A percentile compares a stretch with the other conserved stretches of the same genome.
These are phyloP conservation scores for Amyloporia xantha DNA, from an alignment of 768 basidiomycete genomes.

Conservation along the genomic window DNA sequence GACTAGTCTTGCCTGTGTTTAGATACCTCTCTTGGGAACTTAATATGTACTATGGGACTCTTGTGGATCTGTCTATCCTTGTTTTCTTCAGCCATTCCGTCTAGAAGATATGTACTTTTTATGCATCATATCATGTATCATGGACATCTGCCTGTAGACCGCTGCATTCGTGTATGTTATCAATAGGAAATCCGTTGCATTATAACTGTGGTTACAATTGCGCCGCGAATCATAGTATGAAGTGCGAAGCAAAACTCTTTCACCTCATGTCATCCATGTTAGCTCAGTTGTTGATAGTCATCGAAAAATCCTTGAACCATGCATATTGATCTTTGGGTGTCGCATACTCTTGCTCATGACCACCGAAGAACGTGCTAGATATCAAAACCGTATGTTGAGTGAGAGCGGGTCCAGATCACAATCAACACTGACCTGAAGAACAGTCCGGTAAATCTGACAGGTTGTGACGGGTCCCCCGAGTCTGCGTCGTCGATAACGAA, in stretches of 20 bases:
- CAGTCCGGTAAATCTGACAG: slow-evolving; percentile 39
- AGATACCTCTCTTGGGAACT: neutral
- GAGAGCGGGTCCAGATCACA: neutral
- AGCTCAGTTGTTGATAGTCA: slow-evolving; percentile 25
- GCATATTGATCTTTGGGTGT: slow-evolving; percentile 69
- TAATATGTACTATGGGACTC: neutral
- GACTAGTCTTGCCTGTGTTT: neutral
- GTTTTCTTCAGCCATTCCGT: neutral
- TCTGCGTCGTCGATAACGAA: slow-evolving; percentile 5
- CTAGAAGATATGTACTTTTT: neutral
- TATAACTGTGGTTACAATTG: too few relatives aligned
- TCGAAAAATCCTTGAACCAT: slow-evolving; percentile 68
- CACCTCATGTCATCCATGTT: neutral
- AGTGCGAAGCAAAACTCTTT: too few relatives aligned
- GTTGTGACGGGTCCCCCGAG: slow-evolving; percentile 1
- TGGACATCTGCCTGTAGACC: too few relatives aligned
- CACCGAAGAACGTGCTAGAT: slow-evolving; percentile 73
- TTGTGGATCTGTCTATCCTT: neutral
- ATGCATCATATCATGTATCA: neutral
- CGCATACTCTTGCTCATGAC: slow-evolving; percentile 58
- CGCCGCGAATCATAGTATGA: too few relatives aligned
- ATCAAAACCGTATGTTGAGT: neutral
- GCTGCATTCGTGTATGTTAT: too few relatives aligned
- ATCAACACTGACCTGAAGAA: slow-evolving; percentile 60
- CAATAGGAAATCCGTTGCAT: too few relatives aligned